Base-by-base conservation (phyloP, 129 eudicot species). In the Arctium minus region DNA sequence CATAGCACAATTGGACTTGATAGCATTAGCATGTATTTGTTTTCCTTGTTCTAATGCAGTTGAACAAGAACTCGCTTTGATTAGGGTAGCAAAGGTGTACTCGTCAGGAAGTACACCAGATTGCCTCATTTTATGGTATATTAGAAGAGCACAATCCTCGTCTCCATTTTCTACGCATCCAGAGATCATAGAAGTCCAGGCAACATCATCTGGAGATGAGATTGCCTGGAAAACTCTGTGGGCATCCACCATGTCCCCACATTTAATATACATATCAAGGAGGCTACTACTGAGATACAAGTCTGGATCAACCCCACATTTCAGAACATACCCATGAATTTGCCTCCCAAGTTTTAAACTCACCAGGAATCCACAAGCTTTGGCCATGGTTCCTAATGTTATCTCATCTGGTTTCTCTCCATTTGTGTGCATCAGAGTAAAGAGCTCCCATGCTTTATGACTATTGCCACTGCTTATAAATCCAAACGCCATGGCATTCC, bases 1-100 rank as follows among this genome's bases (percentile, higher is more conserved):
- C 4, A 36, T 48, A 77, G 44, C 82, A 81, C 84, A 86, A 81
- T 78, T 68, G 5, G 80, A 86, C 39, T 89, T 89, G 71, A 89
- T 89, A 56, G 80, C 84, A 67, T 84, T 72, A 36, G 89, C 92
- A 70, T 89, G 92, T 67, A 86, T 84, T 86, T 89, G 89, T 70
- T 85, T 72, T 22, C 92, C 89, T 69, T 86, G 89, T 84, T 89
- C 92, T 70, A 89, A 84, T 27, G 86, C 89, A 68, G 92, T 89
- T 36, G 79, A 81, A 79, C 79, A 84, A 73, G 92, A 89, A 31
- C 89, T 72, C 10, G 89, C 92, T 81, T 89, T 86, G 15, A 89
- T 75, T 44, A 89, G 65, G 15, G 89, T 89, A n/a, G 92, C 86
- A 62, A 86, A 89, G 6, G 89, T 89, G 62, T 73, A 86, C 13